These are phyloP conservation scores for Xylaria venustula DNA, from an alignment of 495 filamentous ascomycete species.

Conservation along the genomic window DNA sequence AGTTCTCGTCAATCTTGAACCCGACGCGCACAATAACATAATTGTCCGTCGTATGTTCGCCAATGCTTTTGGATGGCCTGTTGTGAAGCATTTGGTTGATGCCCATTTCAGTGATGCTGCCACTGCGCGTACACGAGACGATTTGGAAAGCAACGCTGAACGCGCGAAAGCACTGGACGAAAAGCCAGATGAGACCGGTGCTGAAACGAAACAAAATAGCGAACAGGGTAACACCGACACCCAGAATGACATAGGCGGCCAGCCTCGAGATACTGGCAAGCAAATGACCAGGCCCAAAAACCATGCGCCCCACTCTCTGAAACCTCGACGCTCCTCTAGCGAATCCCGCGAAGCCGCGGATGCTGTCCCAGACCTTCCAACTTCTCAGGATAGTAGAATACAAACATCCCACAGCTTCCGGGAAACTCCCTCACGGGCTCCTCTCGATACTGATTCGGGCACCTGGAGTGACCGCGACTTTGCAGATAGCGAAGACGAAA, in stretches of 20 bases:
- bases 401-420: conserved; percentile 24
- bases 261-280: background rate
- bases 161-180: conserved; percentile 38
- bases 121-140: conserved; percentile 58
- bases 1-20: conserved; percentile 90
- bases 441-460: conserved; percentile 38
- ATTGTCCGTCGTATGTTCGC: conserved; percentile 93
- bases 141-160: conserved; percentile 40
- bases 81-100: conserved; percentile 89
- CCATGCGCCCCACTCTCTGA: background rate
- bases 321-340: conserved; percentile 32
- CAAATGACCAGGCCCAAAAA: background rate
- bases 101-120: conserved; percentile 80
- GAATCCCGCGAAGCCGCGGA: conserved; percentile 40
- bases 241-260: background rate
- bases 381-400: conserved; percentile 11
- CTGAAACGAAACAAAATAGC: conserved; percentile 29
- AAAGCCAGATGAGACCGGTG: conserved; percentile 37
- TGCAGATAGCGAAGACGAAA: conserved; percentile 50
- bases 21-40: conserved; percentile 98
- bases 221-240: background rate
- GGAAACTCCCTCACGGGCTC: conserved; percentile 29
- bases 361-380: conserved; percentile 34
- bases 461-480: conserved; percentile 57
- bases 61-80: conserved; percentile 97